Evolutionary conservation across 2,329 filamentous ascomycete species (phyloP).

Genomic region (Penicillium olsonii): DNA sequence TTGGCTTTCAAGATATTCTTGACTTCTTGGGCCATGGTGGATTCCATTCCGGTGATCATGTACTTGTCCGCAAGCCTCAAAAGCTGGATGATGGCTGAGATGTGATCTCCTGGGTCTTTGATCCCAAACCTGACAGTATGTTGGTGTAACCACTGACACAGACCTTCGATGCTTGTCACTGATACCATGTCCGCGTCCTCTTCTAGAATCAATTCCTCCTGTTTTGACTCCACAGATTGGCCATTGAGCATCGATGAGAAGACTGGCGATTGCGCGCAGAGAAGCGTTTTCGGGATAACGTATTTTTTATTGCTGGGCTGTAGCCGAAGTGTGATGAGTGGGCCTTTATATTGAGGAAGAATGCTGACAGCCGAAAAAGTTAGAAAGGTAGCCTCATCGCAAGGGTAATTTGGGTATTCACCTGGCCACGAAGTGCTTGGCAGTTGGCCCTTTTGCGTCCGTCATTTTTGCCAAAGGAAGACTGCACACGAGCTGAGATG

Average conservation of each 20-base stretch:
- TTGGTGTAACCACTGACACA: conserved; percentile 19
- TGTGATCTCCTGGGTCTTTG: background rate
- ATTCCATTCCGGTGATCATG: conserved; percentile 1
- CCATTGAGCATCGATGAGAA: conserved; percentile 19
- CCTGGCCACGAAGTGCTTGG: too few species aligned
- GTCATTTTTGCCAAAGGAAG: too few species aligned
- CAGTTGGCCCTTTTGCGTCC: too few species aligned
- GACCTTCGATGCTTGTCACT: conserved; percentile 9
- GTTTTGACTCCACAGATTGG: conserved; percentile 7
- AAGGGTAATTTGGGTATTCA: too few species aligned
- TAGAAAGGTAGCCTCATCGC: too few species aligned
- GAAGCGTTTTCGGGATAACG: conserved; percentile 7
- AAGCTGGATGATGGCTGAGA: conserved; percentile 15
- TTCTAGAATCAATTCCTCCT: conserved; percentile 10
- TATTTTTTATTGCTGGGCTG: conserved; percentile 6
- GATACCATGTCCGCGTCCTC: conserved; percentile 12
- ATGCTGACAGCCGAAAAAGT: background rate
- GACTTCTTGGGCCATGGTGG: conserved; percentile 3
- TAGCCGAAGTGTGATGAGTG: conserved; percentile 11
- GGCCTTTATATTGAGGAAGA: conserved; percentile 13
- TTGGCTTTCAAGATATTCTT: conserved; percentile 1
- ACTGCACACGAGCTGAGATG: too few species aligned
- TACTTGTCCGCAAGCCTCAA: conserved; percentile 15
- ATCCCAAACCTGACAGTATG: conserved; percentile 4
- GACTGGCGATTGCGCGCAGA: conserved; percentile 8